Base-by-base conservation (phyloP, 345 rosid genomes). In the Syzygium jambos region DNA sequence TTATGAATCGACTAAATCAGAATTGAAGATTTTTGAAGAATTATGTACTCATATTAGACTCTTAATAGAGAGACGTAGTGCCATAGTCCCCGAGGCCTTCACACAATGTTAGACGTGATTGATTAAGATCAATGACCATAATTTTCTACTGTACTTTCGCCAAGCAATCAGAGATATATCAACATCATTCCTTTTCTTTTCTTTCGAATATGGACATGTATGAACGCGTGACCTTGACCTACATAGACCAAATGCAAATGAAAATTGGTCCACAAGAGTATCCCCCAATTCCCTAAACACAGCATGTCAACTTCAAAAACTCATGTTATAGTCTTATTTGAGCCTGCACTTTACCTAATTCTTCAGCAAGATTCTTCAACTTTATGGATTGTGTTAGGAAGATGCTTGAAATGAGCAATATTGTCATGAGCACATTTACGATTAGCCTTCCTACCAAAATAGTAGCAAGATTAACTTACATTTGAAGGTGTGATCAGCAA, bases 301-400 rank as follows among this genome's bases (percentile, higher is more conserved):
- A 63, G 21, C 38, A 29, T 63, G 77, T 29, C 38, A 6, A 63
- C 77, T 63, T 63, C 77, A n/a, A 29, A 63, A 17, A 7, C 0
- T n/a, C n/a, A 21, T 3, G 30, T 63, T 29, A 29, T 29, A 2
- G 73, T 63, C 21, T 7, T 29, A 7, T 63, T 29, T 29, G 77
- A n/a, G 38, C 10, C 2, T 15, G 38, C 2, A 63, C 19, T n/a
- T n/a, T 14, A 0, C 34, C 1, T 27, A 15, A 27, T 0, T 12
- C 68, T 27, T 27, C 17, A 12, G 0, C 12, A 23, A 11, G 0
- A 9, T 56, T 57, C 11, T 23, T 57, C 0, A 2, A 59, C 65
- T 25, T 59, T 59, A 27, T 57, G 0, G 2, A 59, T 59, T 59
- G 65, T 27, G 65, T 59, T 59, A 59, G 41, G 21, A 29, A 63